A percentile compares a stretch with the other conserved stretches of the same genome.
These are phyloP conservation scores for Aschersonia sp. DNA, from an alignment of 2,329 filamentous ascomycete species.

Conservation along the genomic window DNA sequence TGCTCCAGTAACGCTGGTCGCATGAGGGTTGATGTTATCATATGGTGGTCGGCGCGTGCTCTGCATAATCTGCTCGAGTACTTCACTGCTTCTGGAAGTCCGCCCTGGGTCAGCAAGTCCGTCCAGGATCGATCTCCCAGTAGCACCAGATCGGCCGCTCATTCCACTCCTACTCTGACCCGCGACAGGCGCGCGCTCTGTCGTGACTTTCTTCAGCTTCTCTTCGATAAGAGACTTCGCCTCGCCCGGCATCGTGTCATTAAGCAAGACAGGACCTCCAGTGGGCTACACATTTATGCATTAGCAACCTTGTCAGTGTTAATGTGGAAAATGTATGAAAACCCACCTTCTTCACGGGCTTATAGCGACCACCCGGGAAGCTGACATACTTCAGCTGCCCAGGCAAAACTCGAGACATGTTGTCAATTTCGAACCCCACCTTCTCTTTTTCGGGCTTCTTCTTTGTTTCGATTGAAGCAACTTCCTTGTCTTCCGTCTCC, in stretches of 20 bases:
- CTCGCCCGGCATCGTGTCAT: slow-evolving; percentile 69
- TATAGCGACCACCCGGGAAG: slow-evolving; percentile 81
- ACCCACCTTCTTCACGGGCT: slow-evolving; percentile 74
- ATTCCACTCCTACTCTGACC: slow-evolving; percentile 16
- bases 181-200: slow-evolving; percentile 46
- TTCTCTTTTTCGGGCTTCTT: slow-evolving; percentile 95
- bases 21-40: slow-evolving; percentile 14
- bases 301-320: slow-evolving; percentile 9
- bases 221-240: slow-evolving; percentile 74
- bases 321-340: neutral
- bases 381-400: slow-evolving; percentile 90
- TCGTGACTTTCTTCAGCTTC: slow-evolving; percentile 72
- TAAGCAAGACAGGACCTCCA: slow-evolving; percentile 81
- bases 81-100: slow-evolving; percentile 14
- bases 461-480: slow-evolving; percentile 45
- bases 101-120: slow-evolving; percentile 18
- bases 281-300: slow-evolving; percentile 48
- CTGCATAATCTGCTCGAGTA: slow-evolving; percentile 29
- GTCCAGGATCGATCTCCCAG: slow-evolving; percentile 19
- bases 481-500: slow-evolving; percentile 45
- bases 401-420: slow-evolving; percentile 91
- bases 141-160: slow-evolving; percentile 15
- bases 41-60: slow-evolving; percentile 20
- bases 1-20: slow-evolving; percentile 29
- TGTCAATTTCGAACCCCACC: slow-evolving; percentile 88